Base-by-base conservation (phyloP, 2,329 filamentous ascomycete genomes). In the Rhynchosporium graminicola region DNA sequence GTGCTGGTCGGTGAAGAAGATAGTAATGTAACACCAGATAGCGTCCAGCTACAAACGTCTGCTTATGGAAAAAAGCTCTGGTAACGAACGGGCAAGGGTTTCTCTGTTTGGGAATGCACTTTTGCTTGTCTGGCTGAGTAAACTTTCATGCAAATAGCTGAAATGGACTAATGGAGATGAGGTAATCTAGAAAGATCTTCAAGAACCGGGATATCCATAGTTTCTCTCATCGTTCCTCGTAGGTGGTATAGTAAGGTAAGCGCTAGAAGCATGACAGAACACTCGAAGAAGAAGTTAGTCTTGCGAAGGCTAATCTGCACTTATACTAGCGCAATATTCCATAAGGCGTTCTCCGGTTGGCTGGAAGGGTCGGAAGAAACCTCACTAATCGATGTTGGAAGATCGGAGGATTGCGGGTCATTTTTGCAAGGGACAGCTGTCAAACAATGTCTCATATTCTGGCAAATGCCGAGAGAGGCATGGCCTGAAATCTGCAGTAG, bases 181-280 rank as follows among this genome's bases (percentile, higher is more conserved):
- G 28, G 51, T 20, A 10, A 42, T 54, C 51, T 42, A 38, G 8
- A 40, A 38, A 51, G 48, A 33, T 42, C 51, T 4, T 57, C 31
- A 48, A 42, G 8, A 31, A 36, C 58, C 38, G 42, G 12, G 36
- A 47, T 45, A 48, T 57, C 55, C 55, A 57, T 57, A 57, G 31
- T 57, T 40, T 42, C 58, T 60, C 59, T 38, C 65, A 63, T 63
- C 57, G 60, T 54, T 50, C 58, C 51, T 59, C 52, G 20, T 43
- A 13, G 29, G 61, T 59, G 52, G 45, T 29, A 12, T 45, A 26
- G 33, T 45, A 28, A 48, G 13, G 20, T 31, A 26, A 50, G 59
- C 59, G 10, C 57, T 61, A 59, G 65, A 67, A 65, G 60, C 45
- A 45, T 46, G 1, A 62, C 62, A 50, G 65, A 67, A 67, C 60